Evolutionary conservation across 2,329 filamentous ascomycete species (phyloP), one percentile per base, ranked within the genome.

Genomic region (Aspergillus pseudotamarii): DNA sequence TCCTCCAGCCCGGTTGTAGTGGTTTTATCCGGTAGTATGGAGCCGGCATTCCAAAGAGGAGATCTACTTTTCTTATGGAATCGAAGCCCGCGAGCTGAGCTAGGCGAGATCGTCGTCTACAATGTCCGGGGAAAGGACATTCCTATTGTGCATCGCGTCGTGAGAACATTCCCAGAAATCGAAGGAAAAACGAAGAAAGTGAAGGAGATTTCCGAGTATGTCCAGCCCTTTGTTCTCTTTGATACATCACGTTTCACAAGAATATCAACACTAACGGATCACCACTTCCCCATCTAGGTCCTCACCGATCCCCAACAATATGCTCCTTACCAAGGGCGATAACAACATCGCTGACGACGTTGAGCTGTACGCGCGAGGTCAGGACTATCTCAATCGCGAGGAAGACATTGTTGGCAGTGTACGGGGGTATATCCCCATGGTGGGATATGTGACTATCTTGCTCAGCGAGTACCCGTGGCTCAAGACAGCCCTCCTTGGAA

Each of bases 371-470:
- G 94, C 95, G 3, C 83, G 84, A 45, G 92, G 91, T 21, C 94
- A 99, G 80, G 91, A 92, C 74, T 96, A 92, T 76, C 84, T 99
- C 53, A 89, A 91, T 76, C 87, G 95, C 63, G 79, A 84, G 69
- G 86, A 91, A 75, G 94, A 98, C 75, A 94, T 99, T 61, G 92
- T 99, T 62, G 95, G 95, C 53, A 96, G 91, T 70, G 95, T 98
- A 8, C 84, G 95, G 12, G 95, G 87, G 43, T 99, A 96, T 77
- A 89, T 98, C 62, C 95, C 95, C 0, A 96, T 95, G 73, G 93
- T 98, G 16, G 95, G 95, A 69, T 98, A 98, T 75, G 94, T 98
- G 53, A 99, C 95, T 1, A 99, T 99, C 71, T 83, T 98, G 78
- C 83, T 99, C 66, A 95, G 92, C 66, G 95, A 99, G 78, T 90